Conservation (phyloP, 2,329 filamentous ascomycete species). For the Leptodontidium sp. region DNA sequence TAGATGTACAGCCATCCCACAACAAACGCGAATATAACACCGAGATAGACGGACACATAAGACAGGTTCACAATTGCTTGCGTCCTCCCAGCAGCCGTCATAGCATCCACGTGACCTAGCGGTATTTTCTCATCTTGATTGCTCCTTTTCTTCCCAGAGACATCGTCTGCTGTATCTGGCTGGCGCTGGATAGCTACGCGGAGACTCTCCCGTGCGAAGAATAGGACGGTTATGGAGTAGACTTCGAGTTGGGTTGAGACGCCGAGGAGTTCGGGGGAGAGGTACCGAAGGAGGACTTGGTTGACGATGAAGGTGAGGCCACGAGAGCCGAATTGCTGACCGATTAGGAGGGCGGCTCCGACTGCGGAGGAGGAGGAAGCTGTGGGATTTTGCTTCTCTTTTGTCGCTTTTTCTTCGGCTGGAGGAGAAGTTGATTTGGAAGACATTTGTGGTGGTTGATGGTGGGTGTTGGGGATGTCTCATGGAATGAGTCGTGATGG, state of each 20-base stretch:
- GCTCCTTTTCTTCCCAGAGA: constrained; percentile 27
- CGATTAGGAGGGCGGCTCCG: constrained; percentile 66
- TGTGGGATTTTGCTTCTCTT: not conserved
- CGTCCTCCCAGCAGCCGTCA: constrained; percentile 51
- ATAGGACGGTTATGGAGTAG: constrained; percentile 91
- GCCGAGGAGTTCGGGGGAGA: constrained; percentile 86
- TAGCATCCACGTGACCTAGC: constrained; percentile 40
- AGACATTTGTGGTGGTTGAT: constrained; percentile 20
- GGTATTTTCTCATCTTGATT: constrained; percentile 33
- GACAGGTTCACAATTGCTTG: constrained; percentile 90
- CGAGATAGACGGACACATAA: constrained; percentile 78
- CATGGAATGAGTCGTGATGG: not conserved
- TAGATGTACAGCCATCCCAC: constrained; percentile 75
- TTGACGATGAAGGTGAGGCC: constrained; percentile 91
- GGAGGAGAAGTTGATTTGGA: not conserved
- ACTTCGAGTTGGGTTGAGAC: constrained; percentile 91
- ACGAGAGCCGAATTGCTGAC: constrained; percentile 87
- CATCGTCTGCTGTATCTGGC: constrained; percentile 45
- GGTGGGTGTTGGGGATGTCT: not conserved
- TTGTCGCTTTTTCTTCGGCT: not conserved
- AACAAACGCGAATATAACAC: constrained; percentile 67
- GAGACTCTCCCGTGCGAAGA: constrained; percentile 91
- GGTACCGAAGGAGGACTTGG: constrained; percentile 85
- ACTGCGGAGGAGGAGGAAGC: constrained; percentile 36
- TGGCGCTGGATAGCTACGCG: constrained; percentile 91